Base-by-base conservation (phyloP, 148 eudicot species). In the Linanthus parryae region DNA sequence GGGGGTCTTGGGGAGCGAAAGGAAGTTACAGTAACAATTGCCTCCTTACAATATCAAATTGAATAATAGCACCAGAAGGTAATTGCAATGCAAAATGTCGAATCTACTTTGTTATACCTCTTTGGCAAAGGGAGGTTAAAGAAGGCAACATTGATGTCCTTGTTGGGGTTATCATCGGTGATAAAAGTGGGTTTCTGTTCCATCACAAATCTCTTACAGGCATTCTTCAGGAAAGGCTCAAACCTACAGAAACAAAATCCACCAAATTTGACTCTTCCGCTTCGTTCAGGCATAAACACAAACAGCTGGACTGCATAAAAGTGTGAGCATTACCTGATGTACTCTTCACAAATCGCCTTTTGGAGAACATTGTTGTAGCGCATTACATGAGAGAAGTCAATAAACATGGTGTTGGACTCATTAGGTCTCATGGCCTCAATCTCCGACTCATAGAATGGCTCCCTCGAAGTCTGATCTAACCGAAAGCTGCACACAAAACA, bases 321-420 rank as follows among this genome's bases (percentile, higher is more conserved):
- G n/a, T n/a, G n/a, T n/a, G n/a, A n/a, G n/a, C 14, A 5, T 3
- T 42, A 83, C 95, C 95, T 83, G 33, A 87, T 52, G 53, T 75
- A 92, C 44, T 92, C 99, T 22, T 92, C 96, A 7, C 91, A 77
- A 67, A 92, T 75, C 31, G 96, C 88, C 54, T 67, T 76, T 44
- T 84, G 94, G 29, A 92, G 85, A n/a, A 73, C 64, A 36, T 92
- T 88, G 16, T 79, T 76, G 52, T 81, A 92, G 15, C 81, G 81
- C 94, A 87, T 87, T 8, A 92, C 91, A 48, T 92, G 99, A 7
- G 91, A 79, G 77, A 92, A 92, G 54, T 92, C 99, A 21, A 92
- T 66, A 62, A 75, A 92, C 91, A 92, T 92, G 7, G 99, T 92
- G 58, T 76, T 80, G 17, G 96, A 77, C 42, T 92, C 99, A 35